Conservation (phyloP, 2,329 filamentous ascomycete species). For the Xylariaceae sp. region DNA sequence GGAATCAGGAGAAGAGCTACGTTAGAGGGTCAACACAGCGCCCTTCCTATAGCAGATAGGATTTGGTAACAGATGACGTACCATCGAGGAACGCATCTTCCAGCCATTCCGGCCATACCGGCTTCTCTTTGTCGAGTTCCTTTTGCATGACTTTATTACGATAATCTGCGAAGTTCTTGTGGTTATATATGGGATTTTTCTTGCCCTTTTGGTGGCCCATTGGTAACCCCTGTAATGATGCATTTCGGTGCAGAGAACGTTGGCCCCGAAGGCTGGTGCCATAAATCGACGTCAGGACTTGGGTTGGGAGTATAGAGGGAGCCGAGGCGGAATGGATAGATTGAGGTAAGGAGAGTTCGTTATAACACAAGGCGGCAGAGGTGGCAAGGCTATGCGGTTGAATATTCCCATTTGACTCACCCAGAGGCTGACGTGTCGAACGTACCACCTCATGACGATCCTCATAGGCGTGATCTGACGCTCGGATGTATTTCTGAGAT, state of each 20-base stretch:
- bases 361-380: conserved; percentile 43
- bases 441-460: conserved; percentile 39
- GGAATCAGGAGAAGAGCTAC: conserved; percentile 62
- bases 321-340: conserved; percentile 40
- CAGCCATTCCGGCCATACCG: conserved; percentile 58
- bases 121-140: conserved; percentile 54
- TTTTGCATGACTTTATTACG: conserved; percentile 62
- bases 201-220: conserved; percentile 33
- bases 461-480: conserved; percentile 44
- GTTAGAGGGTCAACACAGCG: conserved; percentile 18
- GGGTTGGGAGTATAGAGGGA: conserved; percentile 47
- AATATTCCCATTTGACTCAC: conserved; percentile 51
- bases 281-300: conserved; percentile 49
- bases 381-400: conserved; percentile 40
- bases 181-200: conserved; percentile 58
- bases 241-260: conserved; percentile 35
- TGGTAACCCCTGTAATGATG: conserved; percentile 32
- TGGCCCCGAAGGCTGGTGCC: conserved; percentile 34
- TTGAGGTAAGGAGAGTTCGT: conserved; percentile 40
- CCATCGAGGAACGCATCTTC: conserved; percentile 66
- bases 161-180: conserved; percentile 61
- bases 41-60: not conserved
- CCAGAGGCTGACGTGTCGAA: conserved; percentile 43
- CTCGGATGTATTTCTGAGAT: conserved; percentile 47
- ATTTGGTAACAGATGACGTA: conserved; percentile 35